phyloP scores from a whole-genome alignment of 2,329 filamentous ascomycete genomes.

The Colletotrichum melonis region DNA sequence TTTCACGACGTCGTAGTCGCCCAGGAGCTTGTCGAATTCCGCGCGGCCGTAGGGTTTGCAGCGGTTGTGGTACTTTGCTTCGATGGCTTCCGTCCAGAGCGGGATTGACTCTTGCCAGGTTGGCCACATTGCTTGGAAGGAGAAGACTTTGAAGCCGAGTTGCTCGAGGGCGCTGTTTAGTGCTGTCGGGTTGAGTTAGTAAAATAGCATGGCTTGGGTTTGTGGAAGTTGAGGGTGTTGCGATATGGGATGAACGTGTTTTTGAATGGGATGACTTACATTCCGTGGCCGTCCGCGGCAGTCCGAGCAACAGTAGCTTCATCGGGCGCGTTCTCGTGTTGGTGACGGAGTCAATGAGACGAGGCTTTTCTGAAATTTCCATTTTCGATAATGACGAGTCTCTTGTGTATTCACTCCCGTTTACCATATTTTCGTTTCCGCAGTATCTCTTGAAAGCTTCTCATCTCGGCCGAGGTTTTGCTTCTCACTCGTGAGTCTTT shows the following conservation, averaged over 20 bases:
- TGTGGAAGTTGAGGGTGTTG: not conserved
- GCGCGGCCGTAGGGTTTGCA: constrained; percentile 2
- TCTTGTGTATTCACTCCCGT: too few relatives aligned
- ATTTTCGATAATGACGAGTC: not conserved
- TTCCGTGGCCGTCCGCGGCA: not conserved
- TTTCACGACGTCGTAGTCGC: constrained; percentile 6
- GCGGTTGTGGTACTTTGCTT: not conserved
- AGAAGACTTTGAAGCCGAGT: not conserved
- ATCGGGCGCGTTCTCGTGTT: not conserved
- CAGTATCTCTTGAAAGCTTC: not conserved
- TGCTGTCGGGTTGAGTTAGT: not conserved
- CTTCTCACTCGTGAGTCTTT: not conserved
- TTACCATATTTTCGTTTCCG: not conserved
- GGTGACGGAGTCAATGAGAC: not conserved
- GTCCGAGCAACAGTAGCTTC: not conserved
- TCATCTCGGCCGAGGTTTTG: not conserved
- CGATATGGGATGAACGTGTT: not conserved
- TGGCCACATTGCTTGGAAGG: constrained; percentile 9
- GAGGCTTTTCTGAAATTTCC: not conserved
- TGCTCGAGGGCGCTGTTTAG: not conserved
- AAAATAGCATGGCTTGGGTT: not conserved
- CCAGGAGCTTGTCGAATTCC: constrained; percentile 5
- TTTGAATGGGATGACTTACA: not conserved
- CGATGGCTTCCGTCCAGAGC: not conserved
- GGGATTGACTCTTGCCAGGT: not conserved